Conservation (phyloP, 2,329 filamentous ascomycete species). For the Immersiporthe knoxdaviesiana region DNA sequence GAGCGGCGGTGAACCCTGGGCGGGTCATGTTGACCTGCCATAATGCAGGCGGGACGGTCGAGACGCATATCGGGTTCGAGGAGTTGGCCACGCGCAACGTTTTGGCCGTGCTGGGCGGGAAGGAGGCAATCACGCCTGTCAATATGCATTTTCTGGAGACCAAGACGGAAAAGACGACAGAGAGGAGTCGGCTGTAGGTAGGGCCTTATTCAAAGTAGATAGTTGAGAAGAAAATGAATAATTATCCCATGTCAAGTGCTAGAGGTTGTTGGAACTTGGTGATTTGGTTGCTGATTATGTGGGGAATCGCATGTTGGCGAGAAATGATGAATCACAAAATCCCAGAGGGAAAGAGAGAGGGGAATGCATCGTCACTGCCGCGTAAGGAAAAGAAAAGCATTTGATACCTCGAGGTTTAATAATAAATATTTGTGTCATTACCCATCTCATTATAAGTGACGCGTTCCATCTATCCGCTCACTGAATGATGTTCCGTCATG, state of each 20-base stretch:
- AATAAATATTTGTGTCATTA: too few species aligned
- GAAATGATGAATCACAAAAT: too few species aligned
- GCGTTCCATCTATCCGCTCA: neutral
- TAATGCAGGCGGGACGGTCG: slow-evolving; percentile 68
- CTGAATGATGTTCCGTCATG: neutral
- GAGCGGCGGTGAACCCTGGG: slow-evolving; percentile 32
- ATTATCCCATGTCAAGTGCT: too few species aligned
- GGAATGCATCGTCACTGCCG: neutral
- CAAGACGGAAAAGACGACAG: neutral
- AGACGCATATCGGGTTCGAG: slow-evolving; percentile 69
- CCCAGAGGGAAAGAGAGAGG: too few species aligned
- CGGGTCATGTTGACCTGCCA: slow-evolving; percentile 67
- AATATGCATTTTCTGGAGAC: slow-evolving; percentile 58
- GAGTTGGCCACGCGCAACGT: slow-evolving; percentile 69
- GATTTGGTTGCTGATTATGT: neutral
- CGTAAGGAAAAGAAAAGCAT: neutral
- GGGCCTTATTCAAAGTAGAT: neutral
- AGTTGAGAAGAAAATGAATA: neutral
- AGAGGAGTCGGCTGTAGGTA: slow-evolving; percentile 12
- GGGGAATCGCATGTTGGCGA: neutral
- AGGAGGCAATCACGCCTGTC: slow-evolving; percentile 61
- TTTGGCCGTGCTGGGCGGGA: slow-evolving; percentile 58
- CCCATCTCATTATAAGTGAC: neutral
- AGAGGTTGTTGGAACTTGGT: too few species aligned
- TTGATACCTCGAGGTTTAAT: neutral